Evolutionary conservation across 2,329 filamentous ascomycete species (phyloP).

Genomic region (Apiospora phragmitis): DNA sequence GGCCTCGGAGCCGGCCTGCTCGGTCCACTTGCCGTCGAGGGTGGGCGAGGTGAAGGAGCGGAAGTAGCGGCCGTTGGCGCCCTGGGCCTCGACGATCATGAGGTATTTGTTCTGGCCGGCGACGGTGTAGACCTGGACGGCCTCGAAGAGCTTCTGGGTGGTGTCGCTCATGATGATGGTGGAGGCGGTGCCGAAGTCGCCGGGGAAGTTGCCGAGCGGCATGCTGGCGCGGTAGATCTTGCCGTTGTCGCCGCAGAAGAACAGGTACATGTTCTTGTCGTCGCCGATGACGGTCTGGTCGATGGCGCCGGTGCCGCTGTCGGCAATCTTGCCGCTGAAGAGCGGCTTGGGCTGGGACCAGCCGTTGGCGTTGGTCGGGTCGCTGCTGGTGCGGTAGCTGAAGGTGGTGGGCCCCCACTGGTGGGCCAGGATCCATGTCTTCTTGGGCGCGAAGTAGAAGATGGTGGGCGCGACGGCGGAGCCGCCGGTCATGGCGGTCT

Average conservation of each 20-base stretch:
- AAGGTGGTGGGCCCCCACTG: slow-evolving; percentile 64
- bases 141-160: slow-evolving; percentile 63
- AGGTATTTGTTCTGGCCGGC: slow-evolving; percentile 55
- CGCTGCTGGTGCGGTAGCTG: slow-evolving; percentile 58
- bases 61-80: slow-evolving; percentile 61
- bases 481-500: slow-evolving; percentile 48
- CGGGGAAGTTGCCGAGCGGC: slow-evolving; percentile 62
- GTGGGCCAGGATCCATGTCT: slow-evolving; percentile 63
- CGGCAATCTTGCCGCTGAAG: slow-evolving; percentile 54
- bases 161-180: slow-evolving; percentile 54
- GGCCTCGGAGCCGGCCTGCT: slow-evolving; percentile 54
- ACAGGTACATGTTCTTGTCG: slow-evolving; percentile 62
- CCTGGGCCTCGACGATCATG: slow-evolving; percentile 67
- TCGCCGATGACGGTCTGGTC: slow-evolving; percentile 67
- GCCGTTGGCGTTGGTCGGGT: slow-evolving; percentile 57
- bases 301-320: slow-evolving; percentile 54
- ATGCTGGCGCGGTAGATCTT: slow-evolving; percentile 65
- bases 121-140: slow-evolving; percentile 65
- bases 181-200: slow-evolving; percentile 54
- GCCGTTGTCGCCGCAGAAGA: slow-evolving; percentile 68
- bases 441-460: slow-evolving; percentile 64
- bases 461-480: slow-evolving; percentile 59
- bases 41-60: slow-evolving; percentile 63
- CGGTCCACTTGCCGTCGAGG: slow-evolving; percentile 58
- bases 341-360: slow-evolving; percentile 57